These are phyloP conservation scores for Aspergillus sclerotioniger DNA, from an alignment of 495 filamentous ascomycete species.

Conservation along the genomic window DNA sequence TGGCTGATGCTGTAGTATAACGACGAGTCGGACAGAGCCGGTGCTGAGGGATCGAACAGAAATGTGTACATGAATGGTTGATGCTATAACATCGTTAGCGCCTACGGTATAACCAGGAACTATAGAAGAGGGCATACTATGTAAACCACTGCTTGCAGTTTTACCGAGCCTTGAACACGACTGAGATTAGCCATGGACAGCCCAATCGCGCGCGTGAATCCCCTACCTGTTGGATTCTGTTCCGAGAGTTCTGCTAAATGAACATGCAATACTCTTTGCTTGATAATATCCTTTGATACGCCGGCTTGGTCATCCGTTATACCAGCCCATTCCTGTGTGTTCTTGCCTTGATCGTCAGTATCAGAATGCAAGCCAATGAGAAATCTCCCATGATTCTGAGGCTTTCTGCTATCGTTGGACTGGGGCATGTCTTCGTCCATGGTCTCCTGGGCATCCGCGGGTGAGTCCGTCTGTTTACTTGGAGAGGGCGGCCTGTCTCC, in stretches of 20 bases:
- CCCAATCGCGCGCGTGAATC: neutral
- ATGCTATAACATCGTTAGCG: slow-evolving; percentile 39
- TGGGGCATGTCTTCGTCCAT: neutral
- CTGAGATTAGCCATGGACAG: slow-evolving; percentile 4
- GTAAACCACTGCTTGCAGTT: slow-evolving; percentile 72
- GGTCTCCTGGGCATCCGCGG: neutral
- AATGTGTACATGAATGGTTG: slow-evolving; percentile 90
- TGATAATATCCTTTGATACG: slow-evolving; percentile 39
- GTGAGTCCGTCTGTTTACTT: slow-evolving; percentile 6
- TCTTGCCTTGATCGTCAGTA: slow-evolving; percentile 41
- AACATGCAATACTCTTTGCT: slow-evolving; percentile 52
- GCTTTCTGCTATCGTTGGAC: neutral
- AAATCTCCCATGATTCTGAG: slow-evolving; percentile 53
- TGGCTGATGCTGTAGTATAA: slow-evolving; percentile 82
- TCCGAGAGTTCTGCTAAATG: slow-evolving; percentile 21
- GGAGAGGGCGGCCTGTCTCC: slow-evolving; percentile 8
- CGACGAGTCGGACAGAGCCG: slow-evolving; percentile 60
- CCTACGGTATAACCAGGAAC: neutral
- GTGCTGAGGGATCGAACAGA: slow-evolving; percentile 71
- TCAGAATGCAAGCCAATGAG: slow-evolving; percentile 69
- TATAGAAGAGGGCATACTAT: slow-evolving; percentile 39
- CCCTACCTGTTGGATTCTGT: slow-evolving; percentile 18
- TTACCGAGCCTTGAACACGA: slow-evolving; percentile 26
- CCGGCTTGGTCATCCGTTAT: slow-evolving; percentile 19
- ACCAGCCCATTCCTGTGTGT: slow-evolving; percentile 26